Evolutionary conservation across 2,329 filamentous ascomycete genomes (phyloP), one percentile per base, ranked within the genome.

Genomic region (Venturia carpophila): DNA sequence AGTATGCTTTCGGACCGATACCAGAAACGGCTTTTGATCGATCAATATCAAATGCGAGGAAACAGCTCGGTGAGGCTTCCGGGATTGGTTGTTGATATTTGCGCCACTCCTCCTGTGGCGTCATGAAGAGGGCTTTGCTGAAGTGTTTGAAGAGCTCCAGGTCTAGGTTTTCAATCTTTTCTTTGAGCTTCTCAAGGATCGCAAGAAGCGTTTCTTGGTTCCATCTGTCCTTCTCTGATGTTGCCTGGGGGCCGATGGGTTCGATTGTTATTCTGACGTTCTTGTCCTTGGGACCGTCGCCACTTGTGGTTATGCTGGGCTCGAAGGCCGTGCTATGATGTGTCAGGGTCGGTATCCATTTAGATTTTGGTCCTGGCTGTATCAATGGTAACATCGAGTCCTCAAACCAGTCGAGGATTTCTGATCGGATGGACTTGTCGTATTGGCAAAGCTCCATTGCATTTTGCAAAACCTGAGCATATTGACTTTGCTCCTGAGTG

Each of bases 91-190:
- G 27, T 37, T 34, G 15, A 9, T 34, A 58, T 37, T 58, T n/a
- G 5, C 5, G 52, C 52, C 52, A 58, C 9, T n/a, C 13, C 30
- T 58, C 52, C 19, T 58, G 9, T 19, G 52, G 52, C 7, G 27
- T 58, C 19, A 58, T 58, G 52, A 58, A 58, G 27, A 58, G 19
- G 17, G 52, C 52, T n/a, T 58, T 58, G 52, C 30, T 58, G 52
- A 58, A 58, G 19, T 58, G 52, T 15, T 27, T 58, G 52, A 58
- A 58, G 27, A 58, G 52, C 19, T 58, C 52, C 17, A 58, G 30
- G 37, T 58, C 52, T 3, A 58, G 52, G 27, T 5, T n/a, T 17
- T 17, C 13, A 10, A 58, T 19, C 2, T 58, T 58, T 21, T 11
- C 30, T 58, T 58, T n/a, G 52, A 58, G 27, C 7, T 37, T 37